Evolutionary conservation across 2,329 filamentous ascomycete species (phyloP).

Genomic region (Sphaerulina populicola): DNA sequence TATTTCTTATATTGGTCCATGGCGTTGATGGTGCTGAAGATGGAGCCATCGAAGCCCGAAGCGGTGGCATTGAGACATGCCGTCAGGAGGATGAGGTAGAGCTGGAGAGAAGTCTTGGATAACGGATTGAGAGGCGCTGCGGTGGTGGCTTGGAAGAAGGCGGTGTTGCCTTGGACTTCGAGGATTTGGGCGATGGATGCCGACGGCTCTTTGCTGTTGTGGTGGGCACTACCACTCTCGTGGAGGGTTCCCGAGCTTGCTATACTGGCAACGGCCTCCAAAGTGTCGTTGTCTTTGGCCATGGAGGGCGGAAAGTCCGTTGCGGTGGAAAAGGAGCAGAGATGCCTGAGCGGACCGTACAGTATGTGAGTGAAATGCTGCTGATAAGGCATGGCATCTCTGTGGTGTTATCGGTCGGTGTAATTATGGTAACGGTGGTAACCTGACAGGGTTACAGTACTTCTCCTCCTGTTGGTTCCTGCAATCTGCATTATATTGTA

Average conservation of each 20-base stretch:
- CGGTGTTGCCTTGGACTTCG: slow-evolving; percentile 12
- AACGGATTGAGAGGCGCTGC: slow-evolving; percentile 9
- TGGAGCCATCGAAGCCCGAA: slow-evolving; percentile 10
- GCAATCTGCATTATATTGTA: neutral
- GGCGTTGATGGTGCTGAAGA: slow-evolving; percentile 13
- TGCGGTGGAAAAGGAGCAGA: neutral
- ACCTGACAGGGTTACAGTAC: slow-evolving; percentile 7
- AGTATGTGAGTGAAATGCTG: no score
- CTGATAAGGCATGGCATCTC: neutral
- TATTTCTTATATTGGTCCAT: slow-evolving; percentile 12
- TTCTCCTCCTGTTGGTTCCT: slow-evolving; percentile 7
- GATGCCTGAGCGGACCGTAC: no score
- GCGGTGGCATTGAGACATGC: slow-evolving; percentile 11
- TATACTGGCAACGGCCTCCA: neutral
- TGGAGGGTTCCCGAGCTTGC: neutral
- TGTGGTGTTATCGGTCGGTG: neutral
- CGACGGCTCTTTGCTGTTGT: neutral
- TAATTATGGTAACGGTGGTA: neutral
- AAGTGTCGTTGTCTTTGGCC: neutral
- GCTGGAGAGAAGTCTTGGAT: slow-evolving; percentile 8
- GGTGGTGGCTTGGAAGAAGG: slow-evolving; percentile 7
- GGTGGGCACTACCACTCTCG: neutral
- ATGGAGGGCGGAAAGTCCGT: neutral
- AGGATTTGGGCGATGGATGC: slow-evolving; percentile 9
- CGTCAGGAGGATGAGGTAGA: slow-evolving; percentile 9